Conservation (phyloP, 2,329 filamentous ascomycete species). For the Arachnomyces sp. region DNA sequence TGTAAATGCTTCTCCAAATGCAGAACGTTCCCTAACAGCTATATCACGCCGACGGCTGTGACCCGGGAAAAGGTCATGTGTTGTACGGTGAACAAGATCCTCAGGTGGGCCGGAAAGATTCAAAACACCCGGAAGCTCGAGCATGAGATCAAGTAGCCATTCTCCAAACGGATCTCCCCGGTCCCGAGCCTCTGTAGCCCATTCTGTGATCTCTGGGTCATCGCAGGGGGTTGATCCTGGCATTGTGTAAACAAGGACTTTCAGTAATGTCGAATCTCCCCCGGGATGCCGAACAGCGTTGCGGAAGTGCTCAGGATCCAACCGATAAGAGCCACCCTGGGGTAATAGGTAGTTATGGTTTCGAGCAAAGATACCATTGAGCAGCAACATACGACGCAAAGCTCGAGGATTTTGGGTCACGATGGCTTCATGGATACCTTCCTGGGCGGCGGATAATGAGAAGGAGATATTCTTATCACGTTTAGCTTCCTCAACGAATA, state of each 20-base stretch:
- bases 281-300: conserved; percentile 21
- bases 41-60: too few relatives aligned
- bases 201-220: conserved; percentile 28
- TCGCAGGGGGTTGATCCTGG: conserved; percentile 31
- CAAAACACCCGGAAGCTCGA: conserved; percentile 17
- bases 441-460: conserved; percentile 26
- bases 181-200: conserved; percentile 22
- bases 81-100: too few relatives aligned
- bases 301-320: conserved; percentile 28
- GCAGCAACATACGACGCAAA: conserved; percentile 28
- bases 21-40: too few relatives aligned
- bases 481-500: too few relatives aligned
- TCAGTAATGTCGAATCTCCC: conserved; percentile 21
- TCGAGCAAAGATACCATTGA: conserved; percentile 27
- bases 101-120: too few relatives aligned
- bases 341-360: conserved; percentile 5
- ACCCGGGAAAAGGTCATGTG: too few relatives aligned
- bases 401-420: conserved; percentile 22
- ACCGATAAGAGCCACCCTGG: conserved; percentile 14
- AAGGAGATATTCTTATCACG: conserved; percentile 16
- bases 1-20: too few relatives aligned
- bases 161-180: conserved; percentile 18
- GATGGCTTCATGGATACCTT: conserved; percentile 34
- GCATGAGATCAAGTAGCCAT: conserved; percentile 30
- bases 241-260: conserved; percentile 28